Base-by-base conservation (phyloP, 2,329 filamentous ascomycete species). In the Herpotrichia juniperi region DNA sequence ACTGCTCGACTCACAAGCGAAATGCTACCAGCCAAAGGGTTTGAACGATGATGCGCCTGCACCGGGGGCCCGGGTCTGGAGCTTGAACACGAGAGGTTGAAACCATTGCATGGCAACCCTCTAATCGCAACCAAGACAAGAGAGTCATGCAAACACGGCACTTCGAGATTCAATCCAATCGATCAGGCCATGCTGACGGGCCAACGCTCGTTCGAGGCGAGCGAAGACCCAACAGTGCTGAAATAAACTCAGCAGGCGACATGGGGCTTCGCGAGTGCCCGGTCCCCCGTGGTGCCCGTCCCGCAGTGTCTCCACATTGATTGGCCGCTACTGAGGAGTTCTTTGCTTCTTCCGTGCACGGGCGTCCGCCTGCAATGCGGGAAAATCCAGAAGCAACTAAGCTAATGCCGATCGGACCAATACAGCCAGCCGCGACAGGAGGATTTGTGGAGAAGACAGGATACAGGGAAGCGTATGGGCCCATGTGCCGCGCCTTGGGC, bases 241-340 rank as follows among this genome's bases (percentile, higher is more conserved):
- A 40, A 40, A 24, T 34, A 40, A 25, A 14, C 9, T 40, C 16
- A 25, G 11, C 19, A 14, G 11, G 7, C 7, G 19, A 12, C 3
- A 37, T 56, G 56, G 58, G 46, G 48, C 50, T 54, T 44, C 30
- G 34, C 32, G 7, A 21, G 19, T 40, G 34, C 51, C 56, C 44
- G 42, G 17, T 12, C 22, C 40, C 57, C 52, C 51, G 53, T 42
- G 42, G 17, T 12, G 16, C 40, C 57, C 52, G 46, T 37, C 52
- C 48, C 54, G 47, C 42, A 53, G 34, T 35, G 32, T 42, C 26
- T 31, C 48, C 57, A 46, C 45, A 46, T 11, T 39, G 42, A 46
- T 43, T 40, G 46, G 43, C 34, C 47, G 48, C 11, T 35, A 34
- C 21, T 4, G 34, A n/a, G 8, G 14, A 21, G 14, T 39, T 14